Conservation (phyloP, 176 grass and related monocot species). For the Typha latifolia region DNA sequence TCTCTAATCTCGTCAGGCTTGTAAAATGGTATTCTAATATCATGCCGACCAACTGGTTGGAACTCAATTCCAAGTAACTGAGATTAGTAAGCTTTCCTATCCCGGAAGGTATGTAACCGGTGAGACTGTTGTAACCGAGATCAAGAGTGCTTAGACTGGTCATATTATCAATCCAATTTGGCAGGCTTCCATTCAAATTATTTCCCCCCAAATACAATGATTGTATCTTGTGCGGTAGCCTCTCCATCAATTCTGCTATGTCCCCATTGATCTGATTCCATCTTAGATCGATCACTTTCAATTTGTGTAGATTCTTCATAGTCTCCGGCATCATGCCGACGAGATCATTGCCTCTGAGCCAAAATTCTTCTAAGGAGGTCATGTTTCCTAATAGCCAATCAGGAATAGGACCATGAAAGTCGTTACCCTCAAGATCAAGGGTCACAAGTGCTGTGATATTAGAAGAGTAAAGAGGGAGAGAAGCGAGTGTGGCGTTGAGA, state of each 20-base stretch:
- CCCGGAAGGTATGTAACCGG: not conserved
- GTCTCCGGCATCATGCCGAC: no score
- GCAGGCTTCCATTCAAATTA: slow-evolving; percentile 13
- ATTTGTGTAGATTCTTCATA: not conserved
- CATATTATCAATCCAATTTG: slow-evolving; percentile 29
- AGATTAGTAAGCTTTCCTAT: not conserved
- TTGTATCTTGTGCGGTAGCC: slow-evolving; percentile 4
- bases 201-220: fast-evolving
- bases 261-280: not conserved
- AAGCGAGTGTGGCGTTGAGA: slow-evolving; percentile 11
- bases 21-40: slow-evolving; percentile 14
- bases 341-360: no score
- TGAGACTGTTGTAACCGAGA: not conserved
- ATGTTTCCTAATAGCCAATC: no score
- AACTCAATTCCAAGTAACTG: not conserved
- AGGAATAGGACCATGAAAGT: no score
- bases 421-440: slow-evolving; percentile 19
- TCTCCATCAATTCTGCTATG: slow-evolving; percentile 12
- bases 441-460: slow-evolving; percentile 19
- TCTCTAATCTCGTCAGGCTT: slow-evolving; percentile 11
- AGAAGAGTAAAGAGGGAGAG: slow-evolving; percentile 5
- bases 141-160: slow-evolving; percentile 21
- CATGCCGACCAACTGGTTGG: slow-evolving; percentile 2
- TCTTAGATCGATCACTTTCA: not conserved
- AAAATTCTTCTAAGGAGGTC: no score